Percentiles rank a stretch among this genome's conserved stretches.
Conservation (phyloP, 192 early-diverging fungal species). For the Coemansia sp. region DNA sequence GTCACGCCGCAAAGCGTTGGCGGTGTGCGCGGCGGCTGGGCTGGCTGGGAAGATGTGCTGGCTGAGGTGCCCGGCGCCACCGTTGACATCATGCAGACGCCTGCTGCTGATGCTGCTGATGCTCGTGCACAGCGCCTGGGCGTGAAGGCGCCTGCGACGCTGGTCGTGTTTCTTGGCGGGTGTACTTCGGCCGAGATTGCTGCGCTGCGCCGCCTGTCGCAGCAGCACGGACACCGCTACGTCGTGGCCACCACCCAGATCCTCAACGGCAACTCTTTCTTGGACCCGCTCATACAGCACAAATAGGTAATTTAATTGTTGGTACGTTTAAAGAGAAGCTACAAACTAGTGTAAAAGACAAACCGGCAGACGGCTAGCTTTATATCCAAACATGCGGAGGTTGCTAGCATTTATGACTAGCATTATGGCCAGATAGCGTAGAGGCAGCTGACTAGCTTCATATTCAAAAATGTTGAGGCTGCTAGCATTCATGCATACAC, state of each 20-base stretch:
- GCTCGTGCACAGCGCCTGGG: slow-evolving; percentile 45
- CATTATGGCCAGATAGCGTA: too few relatives aligned
- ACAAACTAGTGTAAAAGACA: too few relatives aligned
- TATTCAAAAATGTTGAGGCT: too few relatives aligned
- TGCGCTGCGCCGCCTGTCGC: slow-evolving; percentile 84
- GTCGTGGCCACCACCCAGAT: slow-evolving; percentile 87
- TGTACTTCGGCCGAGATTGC: slow-evolving; percentile 93
- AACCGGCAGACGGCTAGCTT: too few relatives aligned
- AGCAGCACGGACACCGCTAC: slow-evolving; percentile 78
- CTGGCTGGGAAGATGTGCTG: slow-evolving; percentile 85
- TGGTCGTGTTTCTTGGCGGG: slow-evolving; percentile 94
- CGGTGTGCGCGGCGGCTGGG: slow-evolving; percentile 70
- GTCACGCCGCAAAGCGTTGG: slow-evolving; percentile 19
- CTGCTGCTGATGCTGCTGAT: slow-evolving; percentile 36
- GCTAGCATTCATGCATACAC: neutral
- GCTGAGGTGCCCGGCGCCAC: slow-evolving; percentile 73
- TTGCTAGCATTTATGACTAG: too few relatives aligned
- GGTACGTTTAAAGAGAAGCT: too few relatives aligned
- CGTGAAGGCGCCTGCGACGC: slow-evolving; percentile 64
- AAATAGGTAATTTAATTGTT: neutral
- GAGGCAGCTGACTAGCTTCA: too few relatives aligned
- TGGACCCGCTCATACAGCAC: slow-evolving; percentile 58
- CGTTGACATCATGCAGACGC: slow-evolving; percentile 75
- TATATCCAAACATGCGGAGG: too few relatives aligned
- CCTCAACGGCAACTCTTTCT: slow-evolving; percentile 78